Conservation (phyloP, 768 basidiomycete species). For the Macrolepiota albuminosa region DNA sequence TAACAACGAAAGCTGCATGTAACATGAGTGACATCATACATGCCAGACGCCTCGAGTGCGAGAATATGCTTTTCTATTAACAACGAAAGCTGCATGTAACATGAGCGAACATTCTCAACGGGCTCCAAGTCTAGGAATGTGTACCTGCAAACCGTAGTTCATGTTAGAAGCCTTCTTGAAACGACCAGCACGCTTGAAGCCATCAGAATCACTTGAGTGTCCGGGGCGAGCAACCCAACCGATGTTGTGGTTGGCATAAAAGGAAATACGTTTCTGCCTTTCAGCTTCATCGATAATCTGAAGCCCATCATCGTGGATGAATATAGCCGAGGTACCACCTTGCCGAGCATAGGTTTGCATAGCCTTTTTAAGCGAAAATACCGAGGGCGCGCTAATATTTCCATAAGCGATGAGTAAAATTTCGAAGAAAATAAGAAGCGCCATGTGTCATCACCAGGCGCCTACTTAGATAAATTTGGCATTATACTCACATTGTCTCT, state of each 20-base stretch:
- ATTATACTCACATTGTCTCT: conserved; percentile 67
- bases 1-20: conserved; percentile 54
- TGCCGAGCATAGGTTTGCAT: conserved; percentile 93
- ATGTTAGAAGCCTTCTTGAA: conserved; percentile 93
- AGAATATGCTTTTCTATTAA: conserved; percentile 52
- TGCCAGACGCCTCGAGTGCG: conserved; percentile 38
- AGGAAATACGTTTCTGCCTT: conserved; percentile 58
- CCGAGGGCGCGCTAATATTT: conserved; percentile 56
- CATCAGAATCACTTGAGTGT: conserved; percentile 56
- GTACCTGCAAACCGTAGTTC: conserved; percentile 65
- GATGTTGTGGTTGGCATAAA: conserved; percentile 75
- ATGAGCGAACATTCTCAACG: background rate
- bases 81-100: conserved; percentile 48
- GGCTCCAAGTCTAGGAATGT: background rate
- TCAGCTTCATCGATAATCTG: conserved; percentile 63
- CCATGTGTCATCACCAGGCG: background rate
- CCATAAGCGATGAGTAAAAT: conserved; percentile 1
- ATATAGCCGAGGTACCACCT: conserved; percentile 75
- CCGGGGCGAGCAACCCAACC: conserved; percentile 82
- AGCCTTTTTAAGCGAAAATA: conserved; percentile 75
- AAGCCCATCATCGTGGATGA: conserved; percentile 82
- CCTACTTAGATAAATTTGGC: background rate
- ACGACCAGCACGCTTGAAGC: conserved; percentile 76
- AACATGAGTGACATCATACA: conserved; percentile 12
- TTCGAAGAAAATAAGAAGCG: conserved; percentile 7